phyloP scores from a whole-genome alignment of 2,329 filamentous ascomycete genomes.

The Ascomycota sp. region DNA sequence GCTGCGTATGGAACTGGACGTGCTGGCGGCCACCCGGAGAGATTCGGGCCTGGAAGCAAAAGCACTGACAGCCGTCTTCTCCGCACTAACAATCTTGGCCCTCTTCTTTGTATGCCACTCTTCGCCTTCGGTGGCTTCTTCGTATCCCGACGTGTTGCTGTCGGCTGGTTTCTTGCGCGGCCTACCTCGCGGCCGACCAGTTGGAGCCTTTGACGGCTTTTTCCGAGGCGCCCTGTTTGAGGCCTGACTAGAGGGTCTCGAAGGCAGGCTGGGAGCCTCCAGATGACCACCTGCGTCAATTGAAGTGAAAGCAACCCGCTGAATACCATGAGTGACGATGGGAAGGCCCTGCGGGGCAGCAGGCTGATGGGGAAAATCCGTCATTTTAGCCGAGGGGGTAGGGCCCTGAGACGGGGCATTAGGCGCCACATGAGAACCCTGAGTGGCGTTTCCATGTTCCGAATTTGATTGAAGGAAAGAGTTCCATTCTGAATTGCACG shows the following conservation, averaged over 20 bases:
- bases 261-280: conserved; percentile 14
- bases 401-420: conserved; percentile 15
- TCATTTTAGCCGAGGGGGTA: conserved; percentile 3
- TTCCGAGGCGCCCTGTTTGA: conserved; percentile 23
- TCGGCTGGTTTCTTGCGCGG: conserved; percentile 32
- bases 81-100: conserved; percentile 54
- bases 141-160: conserved; percentile 56
- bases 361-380: conserved; percentile 8
- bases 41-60: conserved; percentile 62
- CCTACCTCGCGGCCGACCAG: conserved; percentile 33
- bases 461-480: conserved; percentile 56
- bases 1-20: conserved; percentile 66
- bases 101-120: conserved; percentile 43
- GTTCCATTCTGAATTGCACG: conserved; percentile 58
- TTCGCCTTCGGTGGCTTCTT: conserved; percentile 43
- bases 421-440: conserved; percentile 14
- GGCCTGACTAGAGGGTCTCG: conserved; percentile 39
- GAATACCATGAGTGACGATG: conserved; percentile 8
- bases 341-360: conserved; percentile 5
- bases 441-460: conserved; percentile 18
- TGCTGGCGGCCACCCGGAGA: conserved; percentile 75
- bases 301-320: conserved; percentile 15
- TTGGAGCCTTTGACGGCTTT: conserved; percentile 24
- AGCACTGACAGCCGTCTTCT: conserved; percentile 48
- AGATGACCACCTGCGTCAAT: conserved; percentile 6